Conservation (phyloP, 2,329 filamentous ascomycete species). For the Akanthomyces muscarius region DNA sequence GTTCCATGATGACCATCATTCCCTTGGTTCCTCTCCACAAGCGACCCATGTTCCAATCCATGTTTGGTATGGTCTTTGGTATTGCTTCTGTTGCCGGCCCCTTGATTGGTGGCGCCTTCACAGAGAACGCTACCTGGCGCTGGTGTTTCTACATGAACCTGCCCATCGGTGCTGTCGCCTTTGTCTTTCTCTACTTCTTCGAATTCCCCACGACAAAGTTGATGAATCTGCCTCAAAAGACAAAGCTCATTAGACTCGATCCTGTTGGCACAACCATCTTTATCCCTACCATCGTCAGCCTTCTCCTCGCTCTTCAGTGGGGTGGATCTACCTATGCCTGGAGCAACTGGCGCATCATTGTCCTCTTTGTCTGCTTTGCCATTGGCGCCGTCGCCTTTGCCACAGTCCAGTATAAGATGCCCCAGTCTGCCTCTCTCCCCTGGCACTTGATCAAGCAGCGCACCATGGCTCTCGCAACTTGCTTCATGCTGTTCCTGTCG, state of each 20-base stretch:
- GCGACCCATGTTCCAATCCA: conserved; percentile 53
- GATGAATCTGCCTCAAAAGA: conserved; percentile 27
- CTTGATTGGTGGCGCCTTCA: conserved; percentile 25
- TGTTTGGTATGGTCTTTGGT: conserved; percentile 38
- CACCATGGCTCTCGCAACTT: conserved; percentile 46
- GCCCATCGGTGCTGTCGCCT: conserved; percentile 38
- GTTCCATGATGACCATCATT: conserved; percentile 53
- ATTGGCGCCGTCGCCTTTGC: conserved; percentile 45
- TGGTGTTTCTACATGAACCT: conserved; percentile 18
- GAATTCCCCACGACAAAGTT: conserved; percentile 35
- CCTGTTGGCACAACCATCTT: conserved; percentile 58
- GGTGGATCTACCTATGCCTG: conserved; percentile 52
- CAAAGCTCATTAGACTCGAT: conserved; percentile 51
- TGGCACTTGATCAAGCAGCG: conserved; percentile 51
- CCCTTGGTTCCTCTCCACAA: conserved; percentile 57
- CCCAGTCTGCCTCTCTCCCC: conserved; percentile 55
- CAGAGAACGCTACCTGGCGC: conserved; percentile 14
- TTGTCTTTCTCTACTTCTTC: conserved; percentile 46
- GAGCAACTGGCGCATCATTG: conserved; percentile 49
- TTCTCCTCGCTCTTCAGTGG: conserved; percentile 62
- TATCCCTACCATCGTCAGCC: conserved; percentile 54
- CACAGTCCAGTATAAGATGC: conserved; percentile 49
- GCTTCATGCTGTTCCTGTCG: conserved; percentile 44
- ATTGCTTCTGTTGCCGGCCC: conserved; percentile 30
- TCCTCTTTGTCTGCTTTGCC: conserved; percentile 50